phyloP scores from a whole-genome alignment of 164 flowering plant species.

The Aristolochia contorta region DNA sequence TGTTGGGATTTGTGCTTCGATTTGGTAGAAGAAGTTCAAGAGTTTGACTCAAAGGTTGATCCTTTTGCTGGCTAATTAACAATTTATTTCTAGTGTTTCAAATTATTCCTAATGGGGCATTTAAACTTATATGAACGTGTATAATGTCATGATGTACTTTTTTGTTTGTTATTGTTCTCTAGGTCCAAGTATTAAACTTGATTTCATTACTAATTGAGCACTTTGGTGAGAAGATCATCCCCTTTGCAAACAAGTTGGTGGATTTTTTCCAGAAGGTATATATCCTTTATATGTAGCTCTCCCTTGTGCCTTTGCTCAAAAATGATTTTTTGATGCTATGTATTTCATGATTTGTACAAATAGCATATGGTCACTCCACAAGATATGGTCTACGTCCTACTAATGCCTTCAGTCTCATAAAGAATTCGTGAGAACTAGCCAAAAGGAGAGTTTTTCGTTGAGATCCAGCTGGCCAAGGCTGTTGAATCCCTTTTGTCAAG shows the following conservation, averaged over 20 bases:
- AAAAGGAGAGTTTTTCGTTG: no score
- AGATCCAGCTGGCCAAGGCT: no score
- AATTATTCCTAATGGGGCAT: neutral
- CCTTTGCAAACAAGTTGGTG: slow-evolving; percentile 61
- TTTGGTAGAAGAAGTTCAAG: slow-evolving; percentile 78
- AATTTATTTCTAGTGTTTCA: neutral
- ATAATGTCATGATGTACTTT: neutral
- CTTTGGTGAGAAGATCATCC: slow-evolving; percentile 38
- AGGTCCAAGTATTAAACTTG: slow-evolving; percentile 91
- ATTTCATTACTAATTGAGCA: slow-evolving; percentile 66
- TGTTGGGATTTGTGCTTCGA: slow-evolving; percentile 84
- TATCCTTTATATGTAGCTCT: neutral
- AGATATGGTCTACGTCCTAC: no score
- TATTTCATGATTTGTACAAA: neutral
- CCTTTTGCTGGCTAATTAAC: neutral
- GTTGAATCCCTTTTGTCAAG: no score
- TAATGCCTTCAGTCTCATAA: no score
- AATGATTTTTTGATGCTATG: neutral
- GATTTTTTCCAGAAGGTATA: slow-evolving; percentile 77
- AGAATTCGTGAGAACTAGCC: no score
- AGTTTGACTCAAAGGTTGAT: slow-evolving; percentile 92
- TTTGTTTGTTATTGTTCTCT: slow-evolving; percentile 7
- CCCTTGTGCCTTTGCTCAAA: neutral
- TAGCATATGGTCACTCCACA: neutral
- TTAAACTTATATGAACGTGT: neutral